Conservation (phyloP, 306 rosid species). For the Crotalaria pallida region DNA sequence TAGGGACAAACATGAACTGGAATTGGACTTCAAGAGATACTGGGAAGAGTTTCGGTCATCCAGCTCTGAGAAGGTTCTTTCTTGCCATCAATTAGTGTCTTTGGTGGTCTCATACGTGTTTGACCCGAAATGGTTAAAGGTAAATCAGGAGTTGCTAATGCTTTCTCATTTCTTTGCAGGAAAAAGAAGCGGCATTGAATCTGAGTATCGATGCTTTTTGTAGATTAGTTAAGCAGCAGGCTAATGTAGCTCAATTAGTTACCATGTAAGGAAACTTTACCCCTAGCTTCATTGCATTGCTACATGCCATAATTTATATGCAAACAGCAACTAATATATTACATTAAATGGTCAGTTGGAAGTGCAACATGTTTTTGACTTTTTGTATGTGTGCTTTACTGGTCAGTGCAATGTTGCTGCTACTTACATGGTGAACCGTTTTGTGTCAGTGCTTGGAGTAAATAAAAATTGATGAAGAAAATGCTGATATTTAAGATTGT, state of each 20-base stretch:
- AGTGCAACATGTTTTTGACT: conserved; percentile 15
- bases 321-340: conserved; percentile 2
- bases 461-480: conserved; percentile 4
- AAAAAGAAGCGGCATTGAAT: conserved; percentile 96
- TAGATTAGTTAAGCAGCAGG: conserved; percentile 93
- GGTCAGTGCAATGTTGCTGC: conserved; percentile 20
- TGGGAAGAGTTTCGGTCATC: conserved; percentile 99
- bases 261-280: conserved; percentile 57
- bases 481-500: not conserved
- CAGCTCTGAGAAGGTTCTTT: conserved; percentile 94
- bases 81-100: conserved; percentile 17
- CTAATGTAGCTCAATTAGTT: conserved; percentile 88
- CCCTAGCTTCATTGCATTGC: conserved; percentile 28
- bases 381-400: conserved; percentile 9
- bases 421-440: conserved; percentile 9
- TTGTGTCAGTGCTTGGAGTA: conserved; percentile 4
- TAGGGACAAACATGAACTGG: conserved; percentile 98
- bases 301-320: conserved; percentile 18
- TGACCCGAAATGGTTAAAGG: not conserved
- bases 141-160: conserved; percentile 18
- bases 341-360: conserved; percentile 1
- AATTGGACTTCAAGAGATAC: conserved; percentile 97
- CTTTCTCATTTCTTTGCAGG: conserved; percentile 56
- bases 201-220: conserved; percentile 88
- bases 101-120: not conserved